phyloP scores from a whole-genome alignment of 345 rosid genomes.

The Isatis tinctoria region DNA sequence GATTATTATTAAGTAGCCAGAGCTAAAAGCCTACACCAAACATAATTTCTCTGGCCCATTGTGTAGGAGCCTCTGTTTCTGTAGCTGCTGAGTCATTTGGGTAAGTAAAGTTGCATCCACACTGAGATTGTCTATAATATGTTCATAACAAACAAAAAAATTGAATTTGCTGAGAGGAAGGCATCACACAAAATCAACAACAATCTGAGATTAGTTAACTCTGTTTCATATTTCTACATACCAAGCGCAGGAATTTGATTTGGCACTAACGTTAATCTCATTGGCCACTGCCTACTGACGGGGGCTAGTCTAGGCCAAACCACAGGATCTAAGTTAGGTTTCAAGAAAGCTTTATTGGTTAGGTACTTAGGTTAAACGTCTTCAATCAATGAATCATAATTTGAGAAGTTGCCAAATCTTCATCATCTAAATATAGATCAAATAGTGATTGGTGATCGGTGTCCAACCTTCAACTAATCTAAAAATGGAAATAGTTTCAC shows the following conservation, averaged over 20 bases:
- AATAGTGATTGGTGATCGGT: background rate
- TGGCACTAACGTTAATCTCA: background rate
- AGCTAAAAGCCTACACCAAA: background rate
- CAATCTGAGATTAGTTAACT: background rate
- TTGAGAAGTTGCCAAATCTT: background rate
- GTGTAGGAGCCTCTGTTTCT: background rate
- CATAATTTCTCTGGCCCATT: background rate
- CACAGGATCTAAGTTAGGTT: background rate
- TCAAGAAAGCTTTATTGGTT: conserved; percentile 8
- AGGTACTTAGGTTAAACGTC: background rate
- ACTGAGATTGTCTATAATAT: background rate
- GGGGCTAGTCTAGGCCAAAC: background rate
- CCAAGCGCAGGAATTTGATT: background rate
- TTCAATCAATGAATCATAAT: background rate
- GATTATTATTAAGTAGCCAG: background rate
- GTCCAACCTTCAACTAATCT: background rate
- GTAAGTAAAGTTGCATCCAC: background rate
- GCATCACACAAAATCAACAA: background rate
- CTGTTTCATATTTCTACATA: background rate
- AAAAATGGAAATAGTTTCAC: conserved; percentile 6
- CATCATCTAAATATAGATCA: background rate
- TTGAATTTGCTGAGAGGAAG: background rate
- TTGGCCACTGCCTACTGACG: background rate
- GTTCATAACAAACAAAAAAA: background rate
- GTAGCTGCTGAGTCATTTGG: background rate